These are phyloP conservation scores for Ceratocystis colombiana DNA, from an alignment of 2,329 filamentous ascomycete species.

Conservation along the genomic window DNA sequence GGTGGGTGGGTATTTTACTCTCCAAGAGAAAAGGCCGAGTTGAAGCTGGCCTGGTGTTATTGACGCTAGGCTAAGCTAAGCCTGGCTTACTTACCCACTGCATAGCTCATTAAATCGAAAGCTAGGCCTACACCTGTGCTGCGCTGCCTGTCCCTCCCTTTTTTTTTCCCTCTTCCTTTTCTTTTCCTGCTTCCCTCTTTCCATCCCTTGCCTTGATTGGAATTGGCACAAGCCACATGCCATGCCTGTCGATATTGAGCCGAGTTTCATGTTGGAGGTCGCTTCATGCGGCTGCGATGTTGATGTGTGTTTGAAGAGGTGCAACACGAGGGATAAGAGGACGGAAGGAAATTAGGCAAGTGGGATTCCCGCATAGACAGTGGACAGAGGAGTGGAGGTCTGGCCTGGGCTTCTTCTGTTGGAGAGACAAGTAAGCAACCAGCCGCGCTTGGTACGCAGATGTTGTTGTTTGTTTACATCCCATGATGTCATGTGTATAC, in stretches of 20 bases:
- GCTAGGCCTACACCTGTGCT: neutral
- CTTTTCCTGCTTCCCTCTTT: neutral
- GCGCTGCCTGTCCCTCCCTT: neutral
- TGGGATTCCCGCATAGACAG: too few species aligned
- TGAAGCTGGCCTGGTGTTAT: too few species aligned
- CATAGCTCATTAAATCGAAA: neutral
- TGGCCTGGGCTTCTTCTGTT: neutral
- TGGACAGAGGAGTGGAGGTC: neutral
- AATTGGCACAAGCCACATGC: conserved; percentile 8
- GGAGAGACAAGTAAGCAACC: neutral
- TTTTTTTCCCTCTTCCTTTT: neutral
- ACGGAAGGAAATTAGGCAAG: too few species aligned
- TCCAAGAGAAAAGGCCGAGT: neutral
- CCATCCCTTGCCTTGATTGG: neutral
- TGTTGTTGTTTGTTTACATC: neutral
- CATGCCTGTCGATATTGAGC: conserved; percentile 9
- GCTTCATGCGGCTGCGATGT: neutral
- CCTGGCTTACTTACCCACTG: neutral
- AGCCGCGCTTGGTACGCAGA: neutral
- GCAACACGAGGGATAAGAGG: neutral
- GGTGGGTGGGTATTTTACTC: neutral
- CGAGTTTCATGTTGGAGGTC: conserved; percentile 9
- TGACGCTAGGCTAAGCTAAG: neutral
- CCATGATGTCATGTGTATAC: too few species aligned
- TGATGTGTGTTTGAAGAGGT: neutral